These are phyloP conservation scores for Aspergillus biplanus DNA, from an alignment of 495 filamentous ascomycete genomes.

Conservation along the genomic window DNA sequence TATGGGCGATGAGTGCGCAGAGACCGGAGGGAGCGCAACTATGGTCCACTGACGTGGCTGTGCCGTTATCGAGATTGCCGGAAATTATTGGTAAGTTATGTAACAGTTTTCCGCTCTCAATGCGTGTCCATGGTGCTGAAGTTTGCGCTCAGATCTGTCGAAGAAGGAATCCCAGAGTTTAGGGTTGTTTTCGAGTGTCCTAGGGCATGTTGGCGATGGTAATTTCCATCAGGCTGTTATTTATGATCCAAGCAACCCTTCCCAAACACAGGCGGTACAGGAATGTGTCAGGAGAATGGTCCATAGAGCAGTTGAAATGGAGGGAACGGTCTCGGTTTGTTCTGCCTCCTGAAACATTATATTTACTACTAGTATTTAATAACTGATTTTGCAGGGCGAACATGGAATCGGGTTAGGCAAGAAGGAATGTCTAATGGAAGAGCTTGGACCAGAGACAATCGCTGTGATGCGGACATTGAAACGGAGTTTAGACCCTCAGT, in stretches of 20 bases:
- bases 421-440: slow-evolving; percentile 70
- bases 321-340: slow-evolving; percentile 62
- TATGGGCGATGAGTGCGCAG: slow-evolving; percentile 59
- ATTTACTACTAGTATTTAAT: background rate
- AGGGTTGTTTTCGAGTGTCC: slow-evolving; percentile 74
- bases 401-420: slow-evolving; percentile 85
- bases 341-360: background rate
- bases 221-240: slow-evolving; percentile 90
- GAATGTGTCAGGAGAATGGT: slow-evolving; percentile 83
- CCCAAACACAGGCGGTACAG: slow-evolving; percentile 61
- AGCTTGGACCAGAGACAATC: slow-evolving; percentile 75
- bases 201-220: slow-evolving; percentile 83
- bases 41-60: slow-evolving; percentile 82
- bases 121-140: background rate
- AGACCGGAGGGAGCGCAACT: slow-evolving; percentile 59
- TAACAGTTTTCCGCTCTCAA: background rate
- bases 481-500: slow-evolving; percentile 69
- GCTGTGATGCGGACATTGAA: slow-evolving; percentile 83
- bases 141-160: slow-evolving; percentile 59
- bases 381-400: slow-evolving; percentile 55
- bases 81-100: slow-evolving; percentile 67
- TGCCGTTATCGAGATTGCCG: slow-evolving; percentile 77
- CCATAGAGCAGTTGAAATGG: slow-evolving; percentile 80
- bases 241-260: slow-evolving; percentile 64
- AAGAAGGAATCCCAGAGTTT: slow-evolving; percentile 73